Base-by-base conservation (phyloP, 2,329 filamentous ascomycete genomes). In the Raffaelea albimanens region DNA sequence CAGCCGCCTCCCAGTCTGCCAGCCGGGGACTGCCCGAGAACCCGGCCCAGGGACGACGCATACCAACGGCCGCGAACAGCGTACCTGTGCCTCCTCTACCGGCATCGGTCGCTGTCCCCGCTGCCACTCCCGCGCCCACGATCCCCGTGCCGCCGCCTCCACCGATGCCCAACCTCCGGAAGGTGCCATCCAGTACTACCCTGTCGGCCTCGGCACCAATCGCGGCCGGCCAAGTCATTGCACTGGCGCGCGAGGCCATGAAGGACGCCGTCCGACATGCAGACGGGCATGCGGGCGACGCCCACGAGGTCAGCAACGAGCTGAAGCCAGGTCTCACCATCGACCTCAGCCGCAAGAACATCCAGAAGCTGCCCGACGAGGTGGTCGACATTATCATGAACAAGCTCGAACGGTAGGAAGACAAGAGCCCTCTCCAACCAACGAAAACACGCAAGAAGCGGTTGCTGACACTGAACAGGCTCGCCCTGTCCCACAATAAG, bases 401-500 rank as follows among this genome's bases (percentile, higher is more conserved):
- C 56, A 81, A 85, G 60, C 70, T 87, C 52, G 83, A 87, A 67
- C 74, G 84, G 82, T 87, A 29, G 13, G 25, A 29, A 4, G 39
- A 23, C 40, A 13, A 4, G 25, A 13, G 8, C 38, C 11, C 20
- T 9, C 7, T 19, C 3, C 19, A 23, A 40, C 5, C n/a, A n/a
- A 20, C 38, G 5, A 5, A 13, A 13, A 41, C 20, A 41, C 20
- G 21, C 19, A 41, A 13, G 5, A 13, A 5, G 13, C 22, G 16
- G 5, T 16, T 38, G 14, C n/a, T 39, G 18, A 25, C 23, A 36
- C 40, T 50, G 25, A 39, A 45, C 59, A 89, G 85, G 57, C 76
- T 91, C 46, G 86, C 86, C 44, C 70, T 91, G 54, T 88, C 85
- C n/a, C 85, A 90, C 66, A 90, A 90, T 63, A 80, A 79, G 55